A percentile compares a stretch with the other conserved stretches of the same genome.
These are phyloP conservation scores for Capniomyces stellatus DNA, from an alignment of 371 early-diverging fungal species.

Conservation along the genomic window DNA sequence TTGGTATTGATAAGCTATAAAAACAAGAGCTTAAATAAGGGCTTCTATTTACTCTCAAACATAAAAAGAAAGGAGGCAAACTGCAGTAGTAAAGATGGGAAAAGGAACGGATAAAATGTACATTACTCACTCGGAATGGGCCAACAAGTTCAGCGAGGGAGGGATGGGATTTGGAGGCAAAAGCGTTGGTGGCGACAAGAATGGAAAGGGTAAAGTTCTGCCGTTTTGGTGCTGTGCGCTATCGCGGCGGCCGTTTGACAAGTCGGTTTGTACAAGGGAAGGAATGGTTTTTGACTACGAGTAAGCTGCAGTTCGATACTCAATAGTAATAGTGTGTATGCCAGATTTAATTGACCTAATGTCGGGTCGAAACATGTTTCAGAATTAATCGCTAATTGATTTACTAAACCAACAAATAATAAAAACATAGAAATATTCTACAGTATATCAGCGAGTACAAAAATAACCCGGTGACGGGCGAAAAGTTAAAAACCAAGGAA, in stretches of 20 bases:
- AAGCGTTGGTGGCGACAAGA: slow-evolving; percentile 14
- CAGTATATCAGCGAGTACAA: slow-evolving; percentile 70
- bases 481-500: slow-evolving; percentile 46
- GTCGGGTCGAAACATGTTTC: too few relatives aligned
- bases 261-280: slow-evolving; percentile 70
- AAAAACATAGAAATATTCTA: slow-evolving; percentile 41
- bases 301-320: background rate
- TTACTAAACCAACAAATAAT: too few relatives aligned
- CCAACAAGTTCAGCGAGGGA: slow-evolving; percentile 48
- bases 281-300: slow-evolving; percentile 74
- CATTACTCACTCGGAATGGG: slow-evolving; percentile 83
- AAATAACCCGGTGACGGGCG: slow-evolving; percentile 77
- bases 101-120: slow-evolving; percentile 33
- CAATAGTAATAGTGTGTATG: too few relatives aligned
- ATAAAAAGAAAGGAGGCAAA: too few relatives aligned
- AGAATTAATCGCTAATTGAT: too few relatives aligned
- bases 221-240: slow-evolving; percentile 77
- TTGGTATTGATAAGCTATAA: too few relatives aligned
- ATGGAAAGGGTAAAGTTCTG: slow-evolving; percentile 24
- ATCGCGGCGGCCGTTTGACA: slow-evolving; percentile 67
- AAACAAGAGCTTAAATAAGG: too few relatives aligned
- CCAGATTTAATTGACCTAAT: too few relatives aligned
- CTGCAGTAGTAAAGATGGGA: slow-evolving; percentile 12
- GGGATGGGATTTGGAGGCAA: slow-evolving; percentile 44
- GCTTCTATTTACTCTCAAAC: too few relatives aligned